Evolutionary conservation across 495 filamentous ascomycete species (phyloP).

Genomic region (Annulohypoxylon stygium): DNA sequence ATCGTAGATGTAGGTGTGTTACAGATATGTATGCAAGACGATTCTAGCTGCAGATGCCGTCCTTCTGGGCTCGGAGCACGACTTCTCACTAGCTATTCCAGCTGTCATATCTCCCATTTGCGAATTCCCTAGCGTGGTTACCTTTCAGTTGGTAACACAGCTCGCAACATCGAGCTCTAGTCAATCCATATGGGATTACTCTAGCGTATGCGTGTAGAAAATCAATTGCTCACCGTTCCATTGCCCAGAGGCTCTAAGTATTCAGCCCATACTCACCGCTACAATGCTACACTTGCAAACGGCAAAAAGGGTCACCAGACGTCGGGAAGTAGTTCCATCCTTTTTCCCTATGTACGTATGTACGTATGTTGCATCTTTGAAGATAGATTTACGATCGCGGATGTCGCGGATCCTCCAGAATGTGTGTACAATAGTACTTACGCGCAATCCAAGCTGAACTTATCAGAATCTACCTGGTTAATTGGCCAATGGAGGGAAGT

Average conservation of each 20-base stretch:
- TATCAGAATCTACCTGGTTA: conserved; percentile 4
- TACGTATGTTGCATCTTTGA: conserved; percentile 1
- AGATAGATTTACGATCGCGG: conserved; percentile 33
- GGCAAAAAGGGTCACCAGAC: conserved; percentile 35
- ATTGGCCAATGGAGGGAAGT: conserved; percentile 39
- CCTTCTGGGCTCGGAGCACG: conserved; percentile 28
- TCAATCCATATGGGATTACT: background rate
- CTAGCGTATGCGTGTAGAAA: conserved; percentile 13
- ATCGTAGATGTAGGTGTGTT: conserved; percentile 41
- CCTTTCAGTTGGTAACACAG: conserved; percentile 38
- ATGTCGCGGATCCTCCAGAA: conserved; percentile 35
- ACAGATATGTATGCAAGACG: conserved; percentile 47
- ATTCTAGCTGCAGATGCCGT: conserved; percentile 43
- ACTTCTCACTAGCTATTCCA: conserved; percentile 25
- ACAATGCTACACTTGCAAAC: conserved; percentile 36
- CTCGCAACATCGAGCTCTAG: conserved; percentile 12
- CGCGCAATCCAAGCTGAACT: conserved; percentile 30
- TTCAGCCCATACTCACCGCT: conserved; percentile 40
- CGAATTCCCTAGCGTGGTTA: conserved; percentile 38
- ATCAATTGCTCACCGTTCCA: conserved; percentile 31
- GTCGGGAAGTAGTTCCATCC: conserved; percentile 11
- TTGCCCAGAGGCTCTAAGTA: conserved; percentile 7
- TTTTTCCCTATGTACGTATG: conserved; percentile 13
- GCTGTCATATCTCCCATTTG: conserved; percentile 38
- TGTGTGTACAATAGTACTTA: conserved; percentile 4